Base-by-base conservation (phyloP, 164 flowering plant genomes). In the Nelumbo lutea region DNA sequence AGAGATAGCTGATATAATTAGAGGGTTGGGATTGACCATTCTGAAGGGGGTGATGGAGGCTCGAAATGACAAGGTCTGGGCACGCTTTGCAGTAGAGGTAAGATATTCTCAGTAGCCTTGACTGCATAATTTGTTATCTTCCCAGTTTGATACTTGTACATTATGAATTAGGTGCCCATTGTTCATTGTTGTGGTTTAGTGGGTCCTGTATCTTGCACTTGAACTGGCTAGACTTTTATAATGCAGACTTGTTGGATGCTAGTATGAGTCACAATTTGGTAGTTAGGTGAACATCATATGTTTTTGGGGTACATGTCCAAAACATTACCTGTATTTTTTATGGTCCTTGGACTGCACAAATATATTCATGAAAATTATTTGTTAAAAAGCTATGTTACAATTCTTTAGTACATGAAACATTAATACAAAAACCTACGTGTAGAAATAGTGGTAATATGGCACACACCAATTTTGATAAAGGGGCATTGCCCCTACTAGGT, bases 1-100 rank as follows among this genome's bases (percentile, higher is more conserved):
- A 44, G 98, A 92, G 74, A 92, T 92, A 77, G 96, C 96, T 62
- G 96, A 88, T 61, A 75, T 83, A 14, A 81, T 92, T 52, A 80
- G 91, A 76, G 90, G 93, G 60, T 61, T 92, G 82, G 98, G 96
- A 71, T 82, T 92, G 80, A 87, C 92, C 67, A 92, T 92, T 73
- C 77, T 92, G 79, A 88, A 88, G 78, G 98, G 98, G 51, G 87
- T 86, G 68, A 85, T 90, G 90, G 96, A 90, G 76, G 77, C 82
- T 70, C 86, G 87, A 57, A 76, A 83, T 52, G 88, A 85, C 60
- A 90, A 89, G 76, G 84, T 87, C 62, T 90, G 94, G 96, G 98
- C 93, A 64, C 88, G 83, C 51, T 92, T 90, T 83, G 81, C 87
- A 5, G 93, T 92, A 5, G 98, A 90, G 96, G 98, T 90, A 80